Base-by-base conservation (phyloP, 371 early-diverging fungal genomes). In the Mortierella sp. region DNA sequence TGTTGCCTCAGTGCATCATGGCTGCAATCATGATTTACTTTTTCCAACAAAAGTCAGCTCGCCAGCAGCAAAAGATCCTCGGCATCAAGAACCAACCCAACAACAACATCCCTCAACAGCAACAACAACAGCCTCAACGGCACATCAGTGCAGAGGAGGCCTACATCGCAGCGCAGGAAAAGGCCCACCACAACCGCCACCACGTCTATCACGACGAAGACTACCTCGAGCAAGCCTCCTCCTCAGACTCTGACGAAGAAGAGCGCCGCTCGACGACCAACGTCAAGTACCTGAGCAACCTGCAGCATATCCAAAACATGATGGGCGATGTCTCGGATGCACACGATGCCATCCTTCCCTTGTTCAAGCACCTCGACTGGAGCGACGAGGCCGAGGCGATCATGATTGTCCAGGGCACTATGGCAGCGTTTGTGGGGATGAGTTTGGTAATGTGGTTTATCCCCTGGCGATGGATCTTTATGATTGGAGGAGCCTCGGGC, bases 281-380 rank as follows among this genome's bases (percentile, higher is more conserved):
- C 0, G 77, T 86, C 6, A 82, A 87, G 72, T 89, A 89, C 76
- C 71, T 86, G 54, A 76, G 80, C 69, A 89, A 89, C 61, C 48
- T 89, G 76, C 89, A 89, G 61, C 86, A 87, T 83, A 89, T 89
- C 50, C 89, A 89, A 64, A 89, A 89, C 74, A 77, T 87, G 78
- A 89, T 89, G 89, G 89, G 88, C 53, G 83, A 82, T 59, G 44
- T 86, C 61, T 85, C 86, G 28, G 83, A 89, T 14, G 88, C 81
- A 31, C 88, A 89, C 48, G 89, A 89, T 75, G 53, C 71, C 19
- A 50, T 87, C 37, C 51, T 72, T n/a, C 81, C 83, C 19, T 55
- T 87, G 46, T 76, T 87, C 50, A 76, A 79, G 54, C 83, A 89
- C 76, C 34, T 89, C 48, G 86, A 87, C 73, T 89, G 89, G 89